Evolutionary conservation across 1,139 yeast genomes (phyloP).

Genomic region (Blastobotrys illinoisensis): DNA sequence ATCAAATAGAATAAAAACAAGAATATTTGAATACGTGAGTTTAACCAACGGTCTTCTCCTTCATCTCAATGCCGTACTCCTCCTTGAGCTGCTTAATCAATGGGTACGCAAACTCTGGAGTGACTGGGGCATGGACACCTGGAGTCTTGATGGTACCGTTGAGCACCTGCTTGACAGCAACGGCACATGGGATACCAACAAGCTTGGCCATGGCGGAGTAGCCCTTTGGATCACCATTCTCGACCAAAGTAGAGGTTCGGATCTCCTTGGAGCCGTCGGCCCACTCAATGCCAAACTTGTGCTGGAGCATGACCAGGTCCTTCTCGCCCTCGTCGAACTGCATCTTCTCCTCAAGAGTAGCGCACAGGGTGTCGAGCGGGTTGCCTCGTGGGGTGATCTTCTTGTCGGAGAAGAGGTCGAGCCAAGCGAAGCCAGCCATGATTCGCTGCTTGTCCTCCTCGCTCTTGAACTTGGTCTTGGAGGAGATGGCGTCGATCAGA

Average conservation of each 20-base stretch:
- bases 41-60: conserved; percentile 57
- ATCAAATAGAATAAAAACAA: no score
- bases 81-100: conserved; percentile 88
- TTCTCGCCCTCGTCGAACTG: conserved; percentile 95
- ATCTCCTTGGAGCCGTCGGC: conserved; percentile 85
- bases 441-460: conserved; percentile 82
- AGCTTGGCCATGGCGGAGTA: conserved; percentile 98
- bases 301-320: conserved; percentile 92
- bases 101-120: conserved; percentile 84
- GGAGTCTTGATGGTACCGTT: conserved; percentile 73
- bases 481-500: conserved; percentile 65
- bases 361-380: conserved; percentile 94
- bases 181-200: conserved; percentile 98
- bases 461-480: conserved; percentile 75
- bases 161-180: conserved; percentile 82
- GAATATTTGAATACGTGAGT: background rate
- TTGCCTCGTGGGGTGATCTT: conserved; percentile 83
- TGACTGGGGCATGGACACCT: conserved; percentile 91
- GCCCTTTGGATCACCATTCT: conserved; percentile 88
- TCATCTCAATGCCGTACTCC: conserved; percentile 77
- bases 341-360: conserved; percentile 91
- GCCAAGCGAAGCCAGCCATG: conserved; percentile 85
- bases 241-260: conserved; percentile 92
- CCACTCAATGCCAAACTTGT: conserved; percentile 96
- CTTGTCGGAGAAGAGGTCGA: conserved; percentile 79